phyloP scores from a whole-genome alignment of 306 rosid genomes.

The Crotalaria pallida region DNA sequence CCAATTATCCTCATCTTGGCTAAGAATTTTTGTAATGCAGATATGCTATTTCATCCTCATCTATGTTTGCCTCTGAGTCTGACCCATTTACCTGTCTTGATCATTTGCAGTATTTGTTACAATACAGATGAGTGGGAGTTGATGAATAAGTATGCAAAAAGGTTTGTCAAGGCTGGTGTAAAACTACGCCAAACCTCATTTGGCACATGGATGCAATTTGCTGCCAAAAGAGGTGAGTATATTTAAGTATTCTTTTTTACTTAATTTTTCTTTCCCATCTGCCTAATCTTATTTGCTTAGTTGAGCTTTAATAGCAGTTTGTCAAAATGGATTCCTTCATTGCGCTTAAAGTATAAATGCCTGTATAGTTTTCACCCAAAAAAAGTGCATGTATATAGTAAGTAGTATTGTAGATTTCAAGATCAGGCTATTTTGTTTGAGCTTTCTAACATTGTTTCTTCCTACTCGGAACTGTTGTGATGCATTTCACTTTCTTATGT shows the following conservation, averaged over 20 bases:
- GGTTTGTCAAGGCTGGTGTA: slow-evolving; percentile 69
- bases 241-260: slow-evolving; percentile 5
- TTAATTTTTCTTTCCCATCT: background rate
- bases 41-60: slow-evolving; percentile 1
- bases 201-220: slow-evolving; percentile 68
- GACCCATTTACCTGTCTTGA: slow-evolving; percentile 18
- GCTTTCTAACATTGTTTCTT: background rate
- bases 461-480: background rate
- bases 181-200: slow-evolving; percentile 68
- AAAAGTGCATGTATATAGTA: background rate
- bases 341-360: background rate
- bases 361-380: background rate
- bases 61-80: slow-evolving; percentile 23
- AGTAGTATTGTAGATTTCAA: background rate
- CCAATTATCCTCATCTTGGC: background rate
- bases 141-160: slow-evolving; percentile 64
- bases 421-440: slow-evolving; percentile 4
- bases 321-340: slow-evolving; percentile 7
- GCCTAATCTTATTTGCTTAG: background rate
- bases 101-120: slow-evolving; percentile 73
- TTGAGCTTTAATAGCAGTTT: slow-evolving; percentile 6
- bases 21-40: background rate
- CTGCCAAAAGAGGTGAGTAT: slow-evolving; percentile 60
- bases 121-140: slow-evolving; percentile 62
- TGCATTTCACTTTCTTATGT: slow-evolving; percentile 24